These are phyloP conservation scores for Gastrodia elata DNA, from an alignment of 106 monocot species.

Conservation along the genomic window DNA sequence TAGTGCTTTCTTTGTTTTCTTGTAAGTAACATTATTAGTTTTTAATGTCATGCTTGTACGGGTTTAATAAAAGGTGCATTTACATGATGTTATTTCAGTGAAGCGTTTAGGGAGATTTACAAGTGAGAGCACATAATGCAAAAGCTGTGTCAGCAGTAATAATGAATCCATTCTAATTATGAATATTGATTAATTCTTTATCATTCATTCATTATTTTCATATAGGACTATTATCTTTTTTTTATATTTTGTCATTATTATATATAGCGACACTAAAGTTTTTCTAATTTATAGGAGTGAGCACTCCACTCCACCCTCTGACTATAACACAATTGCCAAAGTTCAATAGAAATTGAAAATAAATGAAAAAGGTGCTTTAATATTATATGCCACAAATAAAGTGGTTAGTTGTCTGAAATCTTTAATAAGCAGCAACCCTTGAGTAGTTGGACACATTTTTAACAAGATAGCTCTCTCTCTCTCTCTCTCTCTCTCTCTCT, in stretches of 20 bases:
- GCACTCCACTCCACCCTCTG: no score
- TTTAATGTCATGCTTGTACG: not conserved
- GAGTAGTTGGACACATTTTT: no score
- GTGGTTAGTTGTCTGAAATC: no score
- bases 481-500: no score
- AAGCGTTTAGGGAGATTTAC: slow-evolving; percentile 30
- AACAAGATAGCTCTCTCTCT: no score
- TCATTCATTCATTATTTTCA: not conserved
- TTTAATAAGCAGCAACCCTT: no score
- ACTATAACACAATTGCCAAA: no score
- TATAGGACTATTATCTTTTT: not conserved
- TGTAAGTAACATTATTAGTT: slow-evolving; percentile 9
- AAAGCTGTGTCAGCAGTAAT: slow-evolving; percentile 36
- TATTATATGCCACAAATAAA: no score
- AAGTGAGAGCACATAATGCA: slow-evolving; percentile 32
- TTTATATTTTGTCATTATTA: not conserved
- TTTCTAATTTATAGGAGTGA: no score
- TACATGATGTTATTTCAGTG: slow-evolving; percentile 9
- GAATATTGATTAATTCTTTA: not conserved
- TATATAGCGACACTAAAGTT: no score
- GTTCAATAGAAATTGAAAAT: no score
- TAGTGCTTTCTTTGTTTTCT: slow-evolving; percentile 35
- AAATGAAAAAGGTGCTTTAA: no score
- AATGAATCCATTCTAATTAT: not conserved
- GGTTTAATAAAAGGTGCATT: not conserved